Evolutionary conservation across 2,329 filamentous ascomycete species (phyloP), one percentile per base, ranked within the genome.

Genomic region (Pseudonectria buxi): DNA sequence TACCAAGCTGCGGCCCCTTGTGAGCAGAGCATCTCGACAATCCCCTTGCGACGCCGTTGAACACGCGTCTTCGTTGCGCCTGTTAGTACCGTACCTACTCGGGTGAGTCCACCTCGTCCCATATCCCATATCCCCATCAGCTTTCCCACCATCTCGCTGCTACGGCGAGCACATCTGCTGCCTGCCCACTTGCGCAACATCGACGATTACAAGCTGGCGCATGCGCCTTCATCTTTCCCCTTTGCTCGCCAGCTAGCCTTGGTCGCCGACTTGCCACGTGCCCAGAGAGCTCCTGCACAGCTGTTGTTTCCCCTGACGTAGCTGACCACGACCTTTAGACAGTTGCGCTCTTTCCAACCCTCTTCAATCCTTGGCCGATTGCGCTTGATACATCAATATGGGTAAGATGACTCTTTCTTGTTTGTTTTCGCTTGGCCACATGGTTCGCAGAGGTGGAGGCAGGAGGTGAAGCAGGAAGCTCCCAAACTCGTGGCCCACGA

Each of bases 371-470:
- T 44, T 51, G 46, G 47, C 46, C 55, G 58, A 55, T 45, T 55
- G 57, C 50, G 61, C 57, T 54, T 62, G 58, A 58, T 56, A 59
- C 43, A 59, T 61, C 52, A 53, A 54, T 57, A 64, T 64, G 61
- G 61, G 61, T 64, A 64, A 64, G 61, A 55, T 45, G 36, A 37
- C 37, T 52, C 49, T 54, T 61, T 61, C 52, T 34, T 45, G 26
- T 40, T 36, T 39, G 32, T 30, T 35, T 34, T 32, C 30, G 44
- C 36, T 24, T 34, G 28, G 33, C 51, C 47, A 52, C 43, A 48
- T 52, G 50, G 46, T 39, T 30, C 32, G 34, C 39, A 47, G 47
- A 50, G 49, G 47, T 40, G 47, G 44, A 49, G 47, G 51, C 50
- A 55, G 35, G 46, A 42, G 35, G 39, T 14, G 28, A 18, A 30